These are phyloP conservation scores for Lentinula edodes DNA, from an alignment of 768 basidiomycete genomes.

Conservation along the genomic window DNA sequence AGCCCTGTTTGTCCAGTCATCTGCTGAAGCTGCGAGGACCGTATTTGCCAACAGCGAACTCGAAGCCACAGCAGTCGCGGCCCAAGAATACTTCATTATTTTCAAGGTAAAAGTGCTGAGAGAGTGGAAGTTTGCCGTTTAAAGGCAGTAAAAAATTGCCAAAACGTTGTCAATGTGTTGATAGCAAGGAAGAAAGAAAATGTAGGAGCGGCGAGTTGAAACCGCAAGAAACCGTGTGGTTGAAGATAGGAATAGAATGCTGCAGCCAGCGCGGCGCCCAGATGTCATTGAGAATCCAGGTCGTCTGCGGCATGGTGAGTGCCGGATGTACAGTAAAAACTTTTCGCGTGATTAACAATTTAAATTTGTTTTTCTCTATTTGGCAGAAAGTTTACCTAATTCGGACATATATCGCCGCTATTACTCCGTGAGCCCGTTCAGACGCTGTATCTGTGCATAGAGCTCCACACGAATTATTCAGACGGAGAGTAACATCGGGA, in stretches of 20 bases:
- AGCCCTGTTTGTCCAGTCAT: conserved; percentile 18
- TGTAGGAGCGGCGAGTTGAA: background rate
- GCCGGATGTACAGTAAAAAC: too few relatives aligned
- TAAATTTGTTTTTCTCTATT: background rate
- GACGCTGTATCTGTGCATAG: too few relatives aligned
- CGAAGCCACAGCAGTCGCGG: background rate
- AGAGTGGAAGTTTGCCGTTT: background rate
- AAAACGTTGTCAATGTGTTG: background rate
- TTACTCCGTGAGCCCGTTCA: too few relatives aligned
- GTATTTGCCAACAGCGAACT: background rate
- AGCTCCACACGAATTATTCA: too few relatives aligned
- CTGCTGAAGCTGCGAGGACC: conserved; percentile 2
- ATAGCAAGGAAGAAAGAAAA: background rate
- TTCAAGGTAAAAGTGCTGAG: background rate
- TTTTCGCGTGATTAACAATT: background rate
- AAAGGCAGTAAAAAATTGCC: background rate
- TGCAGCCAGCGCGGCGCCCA: background rate
- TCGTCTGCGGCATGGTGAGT: too few relatives aligned
- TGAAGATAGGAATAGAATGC: background rate
- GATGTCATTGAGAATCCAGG: too few relatives aligned
- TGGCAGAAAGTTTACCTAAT: background rate
- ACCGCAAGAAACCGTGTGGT: background rate
- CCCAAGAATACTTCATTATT: conserved; percentile 1
- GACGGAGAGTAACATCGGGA: too few relatives aligned
- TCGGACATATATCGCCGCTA: background rate